These are phyloP conservation scores for Metschnikowia gelsemii DNA, from an alignment of 805 yeast genomes.

Conservation along the genomic window DNA sequence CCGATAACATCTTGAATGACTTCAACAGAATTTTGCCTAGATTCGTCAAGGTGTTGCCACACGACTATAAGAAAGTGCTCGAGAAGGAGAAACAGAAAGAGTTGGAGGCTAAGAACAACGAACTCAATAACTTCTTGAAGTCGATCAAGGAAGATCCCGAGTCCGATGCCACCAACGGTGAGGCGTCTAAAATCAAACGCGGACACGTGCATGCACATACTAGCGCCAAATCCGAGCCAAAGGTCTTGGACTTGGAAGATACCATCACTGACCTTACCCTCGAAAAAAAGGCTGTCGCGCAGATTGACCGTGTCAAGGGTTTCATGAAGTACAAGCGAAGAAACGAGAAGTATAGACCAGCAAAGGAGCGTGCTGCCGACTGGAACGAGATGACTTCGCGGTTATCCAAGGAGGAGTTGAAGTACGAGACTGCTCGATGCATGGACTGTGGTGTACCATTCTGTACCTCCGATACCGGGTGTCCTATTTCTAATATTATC, in stretches of 20 bases:
- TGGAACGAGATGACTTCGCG: constrained; percentile 90
- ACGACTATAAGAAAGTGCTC: constrained; percentile 86
- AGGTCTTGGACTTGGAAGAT: constrained; percentile 86
- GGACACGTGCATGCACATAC: constrained; percentile 43
- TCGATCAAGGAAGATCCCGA: constrained; percentile 79
- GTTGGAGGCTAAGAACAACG: constrained; percentile 64
- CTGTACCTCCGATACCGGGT: constrained; percentile 97
- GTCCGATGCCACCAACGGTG: constrained; percentile 87
- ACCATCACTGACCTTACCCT: constrained; percentile 67
- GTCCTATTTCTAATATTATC: constrained; percentile 95
- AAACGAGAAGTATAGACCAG: constrained; percentile 79
- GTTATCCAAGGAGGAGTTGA: constrained; percentile 80
- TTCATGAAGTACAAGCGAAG: constrained; percentile 92
- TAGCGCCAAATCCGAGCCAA: constrained; percentile 65
- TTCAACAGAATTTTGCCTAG: constrained; percentile 86
- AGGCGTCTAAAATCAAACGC: constrained; percentile 59
- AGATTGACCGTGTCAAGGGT: constrained; percentile 79
- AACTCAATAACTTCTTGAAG: constrained; percentile 63
- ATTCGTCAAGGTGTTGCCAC: constrained; percentile 90
- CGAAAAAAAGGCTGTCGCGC: constrained; percentile 60
- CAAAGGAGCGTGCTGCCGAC: constrained; percentile 74
- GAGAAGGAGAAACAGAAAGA: constrained; percentile 68
- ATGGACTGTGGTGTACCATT: constrained; percentile 99
- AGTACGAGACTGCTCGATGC: constrained; percentile 93
- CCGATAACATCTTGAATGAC: constrained; percentile 76